phyloP scores from a whole-genome alignment of 2,329 filamentous ascomycete genomes.

The Fusarium guadeloupense region DNA sequence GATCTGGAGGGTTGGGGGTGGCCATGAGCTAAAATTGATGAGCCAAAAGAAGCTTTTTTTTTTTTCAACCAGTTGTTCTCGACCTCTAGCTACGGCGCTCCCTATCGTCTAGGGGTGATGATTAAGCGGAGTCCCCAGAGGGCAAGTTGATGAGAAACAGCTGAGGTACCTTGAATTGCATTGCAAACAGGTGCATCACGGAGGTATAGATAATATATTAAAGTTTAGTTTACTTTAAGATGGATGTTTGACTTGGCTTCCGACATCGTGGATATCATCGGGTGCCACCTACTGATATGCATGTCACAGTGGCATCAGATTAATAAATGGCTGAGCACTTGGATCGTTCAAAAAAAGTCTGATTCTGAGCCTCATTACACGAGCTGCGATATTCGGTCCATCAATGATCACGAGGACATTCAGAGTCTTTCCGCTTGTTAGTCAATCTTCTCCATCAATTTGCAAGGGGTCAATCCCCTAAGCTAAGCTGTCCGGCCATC shows the following conservation, averaged over 20 bases:
- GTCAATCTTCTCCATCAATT: constrained; percentile 5
- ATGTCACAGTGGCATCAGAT: constrained; percentile 17
- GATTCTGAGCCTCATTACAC: constrained; percentile 13
- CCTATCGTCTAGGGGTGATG: constrained; percentile 6
- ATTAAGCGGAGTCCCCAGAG: constrained; percentile 13
- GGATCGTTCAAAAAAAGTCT: background rate
- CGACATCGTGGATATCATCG: background rate
- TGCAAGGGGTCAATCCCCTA: background rate
- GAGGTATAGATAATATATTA: too few relatives aligned
- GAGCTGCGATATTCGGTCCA: constrained; percentile 11
- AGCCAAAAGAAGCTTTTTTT: background rate
- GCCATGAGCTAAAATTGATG: constrained; percentile 14
- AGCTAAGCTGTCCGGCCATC: constrained; percentile 25
- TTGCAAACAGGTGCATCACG: background rate
- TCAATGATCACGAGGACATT: background rate
- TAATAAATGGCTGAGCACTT: constrained; percentile 6
- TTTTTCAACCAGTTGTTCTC: background rate
- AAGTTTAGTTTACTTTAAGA: background rate
- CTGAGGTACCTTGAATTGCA: background rate
- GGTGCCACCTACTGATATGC: constrained; percentile 1
- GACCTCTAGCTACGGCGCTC: background rate
- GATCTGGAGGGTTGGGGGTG: constrained; percentile 7
- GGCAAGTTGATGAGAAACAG: constrained; percentile 9
- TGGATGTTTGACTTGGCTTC: background rate
- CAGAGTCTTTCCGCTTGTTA: constrained; percentile 5